A percentile compares a stretch with the other conserved stretches of the same genome.
Conservation (phyloP, 2,329 filamentous ascomycete species). For the Aspergillus sp. region DNA sequence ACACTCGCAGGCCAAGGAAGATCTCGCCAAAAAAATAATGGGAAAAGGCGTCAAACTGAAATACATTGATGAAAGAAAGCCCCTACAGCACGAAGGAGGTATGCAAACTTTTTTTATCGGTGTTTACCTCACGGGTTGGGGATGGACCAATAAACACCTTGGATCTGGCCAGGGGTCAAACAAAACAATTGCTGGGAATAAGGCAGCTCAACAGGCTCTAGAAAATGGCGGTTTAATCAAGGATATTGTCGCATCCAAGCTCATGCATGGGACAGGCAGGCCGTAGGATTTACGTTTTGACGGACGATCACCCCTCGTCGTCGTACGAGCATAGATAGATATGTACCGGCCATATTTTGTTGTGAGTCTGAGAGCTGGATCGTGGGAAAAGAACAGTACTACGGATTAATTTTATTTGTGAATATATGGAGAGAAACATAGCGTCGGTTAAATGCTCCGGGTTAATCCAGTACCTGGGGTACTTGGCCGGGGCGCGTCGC, state of each 20-base stretch:
- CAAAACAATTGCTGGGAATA: constrained; percentile 46
- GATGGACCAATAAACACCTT: constrained; percentile 44
- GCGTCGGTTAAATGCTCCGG: no score
- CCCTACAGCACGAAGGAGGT: constrained; percentile 34
- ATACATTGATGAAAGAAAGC: constrained; percentile 53
- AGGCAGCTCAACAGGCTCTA: constrained; percentile 44
- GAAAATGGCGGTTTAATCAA: constrained; percentile 39
- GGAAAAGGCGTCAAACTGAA: constrained; percentile 59
- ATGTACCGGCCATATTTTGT: no score
- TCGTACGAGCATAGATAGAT: background rate
- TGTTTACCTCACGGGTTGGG: constrained; percentile 50
- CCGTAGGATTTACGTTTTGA: background rate
- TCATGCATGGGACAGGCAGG: background rate
- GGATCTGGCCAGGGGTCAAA: constrained; percentile 47
- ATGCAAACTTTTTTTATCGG: constrained; percentile 45
- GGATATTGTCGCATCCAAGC: background rate
- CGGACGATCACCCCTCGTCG: background rate
- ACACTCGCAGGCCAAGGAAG: constrained; percentile 52
- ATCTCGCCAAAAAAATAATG: constrained; percentile 54
- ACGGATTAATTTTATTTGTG: no score
- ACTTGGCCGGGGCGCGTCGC: no score
- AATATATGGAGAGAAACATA: no score
- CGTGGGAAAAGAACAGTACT: no score
- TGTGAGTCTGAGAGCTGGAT: no score
- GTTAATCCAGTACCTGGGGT: no score